Percentiles rank a stretch among this genome's conserved stretches.
phyloP scores from a whole-genome alignment of 306 rosid species.

The Ormosia semicastrata region DNA sequence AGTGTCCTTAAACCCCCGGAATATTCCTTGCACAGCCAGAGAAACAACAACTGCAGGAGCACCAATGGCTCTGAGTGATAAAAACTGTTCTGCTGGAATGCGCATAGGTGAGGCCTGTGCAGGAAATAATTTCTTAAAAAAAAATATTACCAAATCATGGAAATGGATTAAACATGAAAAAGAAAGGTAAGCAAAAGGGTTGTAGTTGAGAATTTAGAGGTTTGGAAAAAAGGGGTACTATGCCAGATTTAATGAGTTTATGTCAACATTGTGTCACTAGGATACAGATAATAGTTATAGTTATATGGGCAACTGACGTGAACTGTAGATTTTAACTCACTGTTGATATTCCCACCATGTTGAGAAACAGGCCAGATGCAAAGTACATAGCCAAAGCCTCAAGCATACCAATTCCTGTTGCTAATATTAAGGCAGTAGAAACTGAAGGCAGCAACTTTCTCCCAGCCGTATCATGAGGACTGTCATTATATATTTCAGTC shows the following conservation, averaged over 20 bases:
- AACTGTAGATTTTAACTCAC: not conserved
- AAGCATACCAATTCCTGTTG: slow-evolving; percentile 11
- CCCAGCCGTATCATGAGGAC: not conserved
- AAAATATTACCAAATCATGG: not conserved
- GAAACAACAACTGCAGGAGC: slow-evolving; percentile 17
- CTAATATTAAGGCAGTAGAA: slow-evolving; percentile 19
- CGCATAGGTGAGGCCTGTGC: slow-evolving; percentile 3
- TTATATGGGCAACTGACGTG: not conserved
- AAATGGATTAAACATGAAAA: not conserved
- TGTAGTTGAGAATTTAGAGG: not conserved
- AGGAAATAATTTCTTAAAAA: not conserved
- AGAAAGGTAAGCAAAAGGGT: not conserved
- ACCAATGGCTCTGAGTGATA: slow-evolving; percentile 20
- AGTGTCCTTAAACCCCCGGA: slow-evolving; percentile 17
- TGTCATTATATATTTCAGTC: not conserved
- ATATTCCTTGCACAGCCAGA: slow-evolving; percentile 19
- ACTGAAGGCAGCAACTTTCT: slow-evolving; percentile 15
- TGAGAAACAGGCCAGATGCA: slow-evolving; percentile 13
- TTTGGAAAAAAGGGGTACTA: not conserved
- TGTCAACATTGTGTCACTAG: not conserved
- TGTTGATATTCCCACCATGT: slow-evolving; percentile 10
- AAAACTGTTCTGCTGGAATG: not conserved
- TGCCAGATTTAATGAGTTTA: not conserved
- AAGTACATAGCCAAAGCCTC: slow-evolving; percentile 28
- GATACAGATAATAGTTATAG: not conserved